A percentile compares a stretch with the other conserved stretches of the same genome.
These are phyloP conservation scores for Ceraceosorus guamensis DNA, from an alignment of 1,284 basidiomycete species.

Conservation along the genomic window DNA sequence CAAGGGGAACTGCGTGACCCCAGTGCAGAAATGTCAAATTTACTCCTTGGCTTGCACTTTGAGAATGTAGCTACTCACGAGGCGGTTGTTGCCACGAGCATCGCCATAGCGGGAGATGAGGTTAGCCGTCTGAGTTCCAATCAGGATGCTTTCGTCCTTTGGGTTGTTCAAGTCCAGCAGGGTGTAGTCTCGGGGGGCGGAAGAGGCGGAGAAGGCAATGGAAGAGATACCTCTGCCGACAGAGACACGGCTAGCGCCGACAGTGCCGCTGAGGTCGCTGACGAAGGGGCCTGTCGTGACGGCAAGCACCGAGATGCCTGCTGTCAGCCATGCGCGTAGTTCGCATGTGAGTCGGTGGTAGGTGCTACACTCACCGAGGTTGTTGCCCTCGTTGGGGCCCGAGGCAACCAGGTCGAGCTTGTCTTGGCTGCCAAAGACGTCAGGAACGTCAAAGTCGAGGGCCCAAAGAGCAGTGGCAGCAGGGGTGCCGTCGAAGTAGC, in stretches of 20 bases:
- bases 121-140: conserved; percentile 30
- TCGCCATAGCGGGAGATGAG: conserved; percentile 28
- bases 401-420: conserved; percentile 24
- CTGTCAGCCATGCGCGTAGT: not conserved
- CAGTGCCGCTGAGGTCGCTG: conserved; percentile 36
- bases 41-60: conserved; percentile 3
- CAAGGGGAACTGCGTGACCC: conserved; percentile 13
- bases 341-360: not conserved
- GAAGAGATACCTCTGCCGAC: conserved; percentile 30
- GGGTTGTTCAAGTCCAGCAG: conserved; percentile 21
- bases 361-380: conserved; percentile 17
- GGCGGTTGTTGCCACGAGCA: not conserved
- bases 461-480: conserved; percentile 24
- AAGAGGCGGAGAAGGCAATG: conserved; percentile 33
- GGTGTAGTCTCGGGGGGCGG: conserved; percentile 20
- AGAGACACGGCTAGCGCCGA: conserved; percentile 29
- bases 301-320: not conserved
- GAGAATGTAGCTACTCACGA: conserved; percentile 14
- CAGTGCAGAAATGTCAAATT: too few relatives aligned
- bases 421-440: conserved; percentile 13
- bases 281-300: conserved; percentile 16
- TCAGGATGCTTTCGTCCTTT: conserved; percentile 25
- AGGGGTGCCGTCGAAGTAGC: conserved; percentile 35
- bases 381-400: conserved; percentile 26
- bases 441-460: conserved; percentile 22